Conservation (phyloP, 805 yeast genomes). For the Huiozyma naganishii region DNA sequence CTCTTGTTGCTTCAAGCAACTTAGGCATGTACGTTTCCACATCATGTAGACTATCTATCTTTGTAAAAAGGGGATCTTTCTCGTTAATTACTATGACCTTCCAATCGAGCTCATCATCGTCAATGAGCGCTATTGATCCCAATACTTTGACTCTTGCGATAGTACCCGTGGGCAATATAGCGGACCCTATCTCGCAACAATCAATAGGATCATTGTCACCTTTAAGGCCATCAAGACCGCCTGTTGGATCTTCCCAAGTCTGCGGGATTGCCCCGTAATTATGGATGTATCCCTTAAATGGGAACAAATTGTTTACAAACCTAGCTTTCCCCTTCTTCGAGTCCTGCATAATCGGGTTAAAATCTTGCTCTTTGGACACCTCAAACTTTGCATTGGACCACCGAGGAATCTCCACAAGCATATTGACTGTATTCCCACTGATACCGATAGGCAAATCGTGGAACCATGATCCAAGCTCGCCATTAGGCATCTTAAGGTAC, state of each 20-base stretch:
- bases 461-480: conserved; percentile 48
- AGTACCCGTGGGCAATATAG: conserved; percentile 49
- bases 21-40: conserved; percentile 61
- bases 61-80: conserved; percentile 52
- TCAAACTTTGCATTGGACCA: conserved; percentile 83
- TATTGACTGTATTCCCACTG: conserved; percentile 40
- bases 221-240: conserved; percentile 34
- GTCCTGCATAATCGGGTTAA: conserved; percentile 78
- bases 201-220: conserved; percentile 97
- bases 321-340: conserved; percentile 63
- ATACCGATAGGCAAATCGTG: conserved; percentile 60
- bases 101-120: conserved; percentile 98
- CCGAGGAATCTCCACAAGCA: conserved; percentile 70
- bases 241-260: conserved; percentile 80
- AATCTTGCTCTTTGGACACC: conserved; percentile 43
- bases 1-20: conserved; percentile 53
- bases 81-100: conserved; percentile 64
- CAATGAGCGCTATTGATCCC: conserved; percentile 70
- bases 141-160: conserved; percentile 56
- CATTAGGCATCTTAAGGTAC: conserved; percentile 34
- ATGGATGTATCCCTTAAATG: conserved; percentile 75
- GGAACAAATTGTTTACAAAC: conserved; percentile 70
- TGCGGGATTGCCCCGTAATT: conserved; percentile 86
- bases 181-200: conserved; percentile 77
- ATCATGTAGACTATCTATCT: conserved; percentile 54